These are phyloP conservation scores for Lizonia empirigonia DNA, from an alignment of 2,329 filamentous ascomycete species.

Conservation along the genomic window DNA sequence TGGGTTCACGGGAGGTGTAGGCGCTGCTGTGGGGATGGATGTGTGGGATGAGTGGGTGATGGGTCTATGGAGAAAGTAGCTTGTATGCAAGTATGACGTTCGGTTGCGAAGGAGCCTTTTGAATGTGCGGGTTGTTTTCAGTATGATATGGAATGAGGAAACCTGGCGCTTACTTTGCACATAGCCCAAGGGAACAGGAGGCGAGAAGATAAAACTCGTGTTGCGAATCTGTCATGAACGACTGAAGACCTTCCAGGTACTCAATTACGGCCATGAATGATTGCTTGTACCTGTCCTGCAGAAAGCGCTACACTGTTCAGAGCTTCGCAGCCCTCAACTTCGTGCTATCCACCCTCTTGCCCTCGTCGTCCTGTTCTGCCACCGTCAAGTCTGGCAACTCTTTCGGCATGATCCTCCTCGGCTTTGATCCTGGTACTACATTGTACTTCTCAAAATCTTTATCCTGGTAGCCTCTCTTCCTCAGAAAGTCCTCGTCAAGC, in stretches of 20 bases:
- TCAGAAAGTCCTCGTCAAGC: conserved; percentile 81
- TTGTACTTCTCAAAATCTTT: conserved; percentile 75
- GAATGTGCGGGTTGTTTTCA: too few relatives aligned
- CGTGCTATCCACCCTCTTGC: conserved; percentile 70
- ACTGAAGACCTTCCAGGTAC: background rate
- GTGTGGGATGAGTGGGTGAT: too few relatives aligned
- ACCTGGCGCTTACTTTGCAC: too few relatives aligned
- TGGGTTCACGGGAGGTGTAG: too few relatives aligned
- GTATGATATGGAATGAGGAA: too few relatives aligned
- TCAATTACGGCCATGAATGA: background rate
- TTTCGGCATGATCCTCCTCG: conserved; percentile 78
- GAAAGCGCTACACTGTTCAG: background rate
- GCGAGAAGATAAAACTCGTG: too few relatives aligned
- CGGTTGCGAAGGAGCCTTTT: too few relatives aligned
- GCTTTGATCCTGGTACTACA: conserved; percentile 66
- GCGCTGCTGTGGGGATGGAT: too few relatives aligned
- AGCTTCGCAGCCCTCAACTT: conserved; percentile 31
- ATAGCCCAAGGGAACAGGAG: too few relatives aligned
- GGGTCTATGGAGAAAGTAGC: too few relatives aligned
- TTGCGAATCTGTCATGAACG: too few relatives aligned
- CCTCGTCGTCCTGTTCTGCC: conserved; percentile 80
- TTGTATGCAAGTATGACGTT: too few relatives aligned
- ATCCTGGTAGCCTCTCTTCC: conserved; percentile 61
- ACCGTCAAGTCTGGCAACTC: conserved; percentile 73
- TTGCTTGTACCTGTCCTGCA: background rate